Conservation (phyloP, 176 grass and related monocot species). For the Leersia perrieri region DNA sequence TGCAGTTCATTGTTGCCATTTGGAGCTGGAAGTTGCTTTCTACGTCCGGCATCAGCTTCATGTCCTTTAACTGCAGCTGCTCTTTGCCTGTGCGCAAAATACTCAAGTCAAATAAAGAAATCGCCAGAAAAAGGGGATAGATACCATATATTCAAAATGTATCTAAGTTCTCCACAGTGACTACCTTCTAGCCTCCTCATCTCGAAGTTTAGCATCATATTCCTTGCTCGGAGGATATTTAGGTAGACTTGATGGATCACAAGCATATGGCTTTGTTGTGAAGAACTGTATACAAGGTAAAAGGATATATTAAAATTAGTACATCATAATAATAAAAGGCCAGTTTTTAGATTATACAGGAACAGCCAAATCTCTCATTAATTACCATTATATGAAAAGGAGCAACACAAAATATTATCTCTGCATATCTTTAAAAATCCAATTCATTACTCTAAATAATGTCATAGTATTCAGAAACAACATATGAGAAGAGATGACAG, state of each 20-base stretch:
- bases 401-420: background rate
- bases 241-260: conserved; percentile 84
- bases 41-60: conserved; percentile 59
- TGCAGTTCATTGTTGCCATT: conserved; percentile 67
- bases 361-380: background rate
- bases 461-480: conserved; percentile 10
- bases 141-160: background rate
- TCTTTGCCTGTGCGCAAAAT: conserved; percentile 61
- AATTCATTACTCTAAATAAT: background rate
- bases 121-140: background rate
- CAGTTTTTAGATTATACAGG: conserved; percentile 19
- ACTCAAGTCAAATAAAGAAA: conserved; percentile 9
- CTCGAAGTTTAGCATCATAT: conserved; percentile 93
- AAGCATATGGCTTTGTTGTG: conserved; percentile 77
- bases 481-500: background rate
- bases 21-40: conserved; percentile 66
- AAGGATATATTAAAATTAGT: conserved; percentile 18
- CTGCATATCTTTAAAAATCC: conserved; percentile 15
- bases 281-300: conserved; percentile 46
- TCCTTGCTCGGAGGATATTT: conserved; percentile 99
- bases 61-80: conserved; percentile 68
- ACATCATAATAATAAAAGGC: background rate
- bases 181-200: conserved; percentile 93
- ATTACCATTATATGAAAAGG: background rate
- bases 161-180: background rate